Conservation (phyloP, 1,139 yeast genomes). For the Wickerhamiella infanticola region DNA sequence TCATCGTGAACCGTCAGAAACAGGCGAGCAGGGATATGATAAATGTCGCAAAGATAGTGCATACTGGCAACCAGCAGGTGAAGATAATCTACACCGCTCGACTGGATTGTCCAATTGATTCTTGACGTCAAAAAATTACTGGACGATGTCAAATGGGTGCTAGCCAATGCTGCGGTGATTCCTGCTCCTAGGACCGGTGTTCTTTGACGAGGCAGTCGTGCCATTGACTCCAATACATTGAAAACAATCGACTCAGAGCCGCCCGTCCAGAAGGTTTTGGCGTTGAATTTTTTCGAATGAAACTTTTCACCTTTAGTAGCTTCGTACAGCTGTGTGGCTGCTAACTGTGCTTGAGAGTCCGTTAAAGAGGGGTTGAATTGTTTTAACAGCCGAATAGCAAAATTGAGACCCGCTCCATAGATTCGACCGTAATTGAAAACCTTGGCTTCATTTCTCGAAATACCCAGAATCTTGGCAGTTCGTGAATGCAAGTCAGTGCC, state of each 20-base stretch:
- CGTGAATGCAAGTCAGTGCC: conserved; percentile 93
- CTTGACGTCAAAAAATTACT: conserved; percentile 72
- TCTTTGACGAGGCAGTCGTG: conserved; percentile 64
- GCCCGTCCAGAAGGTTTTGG: conserved; percentile 52
- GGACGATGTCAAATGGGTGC: conserved; percentile 41
- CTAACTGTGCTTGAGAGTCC: conserved; percentile 52
- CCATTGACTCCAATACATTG: conserved; percentile 75
- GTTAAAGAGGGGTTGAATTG: conserved; percentile 61
- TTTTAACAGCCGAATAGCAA: conserved; percentile 67
- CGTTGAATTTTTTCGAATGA: conserved; percentile 23
- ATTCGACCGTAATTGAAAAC: conserved; percentile 93
- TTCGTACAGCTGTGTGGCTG: conserved; percentile 54
- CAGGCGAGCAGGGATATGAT: conserved; percentile 60
- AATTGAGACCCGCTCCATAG: conserved; percentile 91
- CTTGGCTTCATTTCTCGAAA: conserved; percentile 83
- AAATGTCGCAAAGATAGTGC: conserved; percentile 61
- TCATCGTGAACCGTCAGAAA: conserved; percentile 92
- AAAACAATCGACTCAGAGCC: conserved; percentile 91
- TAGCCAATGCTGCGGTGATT: conserved; percentile 69
- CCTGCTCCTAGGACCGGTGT: conserved; percentile 93
- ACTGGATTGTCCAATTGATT: conserved; percentile 95
- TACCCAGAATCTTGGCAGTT: conserved; percentile 80
- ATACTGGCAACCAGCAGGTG: conserved; percentile 75
- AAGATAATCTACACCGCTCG: conserved; percentile 93
- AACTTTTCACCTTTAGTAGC: conserved; percentile 64